A percentile compares a stretch with the other conserved stretches of the same genome.
Conservation (phyloP, 1,139 yeast species). For the Blastobotrys raffinosifermentans region DNA sequence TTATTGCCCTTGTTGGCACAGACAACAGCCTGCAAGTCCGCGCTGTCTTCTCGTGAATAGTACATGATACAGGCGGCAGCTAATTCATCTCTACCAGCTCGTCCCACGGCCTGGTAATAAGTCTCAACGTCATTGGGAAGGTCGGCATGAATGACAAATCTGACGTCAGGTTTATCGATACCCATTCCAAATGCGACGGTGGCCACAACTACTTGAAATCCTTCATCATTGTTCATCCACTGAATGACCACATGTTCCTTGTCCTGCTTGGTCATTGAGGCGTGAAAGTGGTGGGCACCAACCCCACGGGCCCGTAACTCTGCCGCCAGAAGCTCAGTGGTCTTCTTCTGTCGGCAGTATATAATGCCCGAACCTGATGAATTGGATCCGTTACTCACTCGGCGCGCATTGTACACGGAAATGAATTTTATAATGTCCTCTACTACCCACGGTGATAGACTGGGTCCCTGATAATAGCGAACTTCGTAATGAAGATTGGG, state of each 20-base stretch:
- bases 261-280: slow-evolving; percentile 70
- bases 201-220: slow-evolving; percentile 43
- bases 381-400: slow-evolving; percentile 12
- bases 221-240: slow-evolving; percentile 47
- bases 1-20: too few relatives aligned
- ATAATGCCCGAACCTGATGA: slow-evolving; percentile 60
- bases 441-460: slow-evolving; percentile 44
- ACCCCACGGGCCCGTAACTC: slow-evolving; percentile 52
- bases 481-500: slow-evolving; percentile 80
- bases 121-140: slow-evolving; percentile 91
- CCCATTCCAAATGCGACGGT: slow-evolving; percentile 99
- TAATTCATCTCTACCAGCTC: slow-evolving; percentile 95
- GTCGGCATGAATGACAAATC: slow-evolving; percentile 86
- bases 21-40: too few relatives aligned
- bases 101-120: slow-evolving; percentile 96
- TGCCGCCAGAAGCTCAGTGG: slow-evolving; percentile 70
- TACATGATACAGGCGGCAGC: slow-evolving; percentile 74
- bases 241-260: slow-evolving; percentile 53
- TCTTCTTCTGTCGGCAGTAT: slow-evolving; percentile 77
- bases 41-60: slow-evolving; percentile 37
- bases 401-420: slow-evolving; percentile 37
- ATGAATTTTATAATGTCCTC: slow-evolving; percentile 52
- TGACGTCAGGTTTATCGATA: slow-evolving; percentile 90
- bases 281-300: slow-evolving; percentile 70
- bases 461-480: slow-evolving; percentile 18